A percentile compares a stretch with the other conserved stretches of the same genome.
phyloP scores from a whole-genome alignment of 352 stramenopile species.

The Phytophthora sp. region DNA sequence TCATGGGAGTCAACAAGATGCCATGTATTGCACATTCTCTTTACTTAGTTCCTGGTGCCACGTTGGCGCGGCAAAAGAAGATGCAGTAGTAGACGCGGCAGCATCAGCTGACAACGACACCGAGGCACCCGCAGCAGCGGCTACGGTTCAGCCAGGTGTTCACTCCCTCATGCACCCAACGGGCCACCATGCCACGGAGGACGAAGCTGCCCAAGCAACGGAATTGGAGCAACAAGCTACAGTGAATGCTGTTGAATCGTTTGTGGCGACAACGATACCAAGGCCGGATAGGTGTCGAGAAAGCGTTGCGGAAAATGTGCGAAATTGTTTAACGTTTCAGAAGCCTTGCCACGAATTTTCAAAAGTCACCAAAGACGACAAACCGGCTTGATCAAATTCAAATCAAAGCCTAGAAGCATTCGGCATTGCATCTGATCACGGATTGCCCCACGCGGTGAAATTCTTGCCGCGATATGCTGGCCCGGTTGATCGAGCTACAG shows the following conservation, averaged over 20 bases:
- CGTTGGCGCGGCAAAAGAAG: background rate
- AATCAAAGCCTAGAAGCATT: background rate
- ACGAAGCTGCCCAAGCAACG: background rate
- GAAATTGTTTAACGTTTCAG: background rate
- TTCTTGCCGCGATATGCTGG: conserved; percentile 15
- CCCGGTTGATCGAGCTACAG: conserved; percentile 7
- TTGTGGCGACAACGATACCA: background rate
- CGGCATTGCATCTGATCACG: conserved; percentile 1
- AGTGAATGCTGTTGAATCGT: background rate
- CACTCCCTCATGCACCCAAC: background rate
- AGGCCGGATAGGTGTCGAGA: too few species aligned
- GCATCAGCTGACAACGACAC: background rate
- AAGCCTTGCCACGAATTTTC: background rate
- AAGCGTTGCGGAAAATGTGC: background rate
- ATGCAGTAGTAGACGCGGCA: background rate
- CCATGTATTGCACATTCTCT: background rate
- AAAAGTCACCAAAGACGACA: conserved; percentile 5
- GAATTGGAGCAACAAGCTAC: background rate
- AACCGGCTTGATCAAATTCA: conserved; percentile 3
- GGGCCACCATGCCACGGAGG: background rate
- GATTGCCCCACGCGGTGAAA: conserved; percentile 18
- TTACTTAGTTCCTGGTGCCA: background rate
- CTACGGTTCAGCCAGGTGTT: background rate
- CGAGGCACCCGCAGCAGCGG: background rate
- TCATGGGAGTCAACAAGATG: background rate